A percentile compares a stretch with the other conserved stretches of the same genome.
phyloP scores from a whole-genome alignment of 2,329 filamentous ascomycete species.

The Cordyceps cicadae region DNA sequence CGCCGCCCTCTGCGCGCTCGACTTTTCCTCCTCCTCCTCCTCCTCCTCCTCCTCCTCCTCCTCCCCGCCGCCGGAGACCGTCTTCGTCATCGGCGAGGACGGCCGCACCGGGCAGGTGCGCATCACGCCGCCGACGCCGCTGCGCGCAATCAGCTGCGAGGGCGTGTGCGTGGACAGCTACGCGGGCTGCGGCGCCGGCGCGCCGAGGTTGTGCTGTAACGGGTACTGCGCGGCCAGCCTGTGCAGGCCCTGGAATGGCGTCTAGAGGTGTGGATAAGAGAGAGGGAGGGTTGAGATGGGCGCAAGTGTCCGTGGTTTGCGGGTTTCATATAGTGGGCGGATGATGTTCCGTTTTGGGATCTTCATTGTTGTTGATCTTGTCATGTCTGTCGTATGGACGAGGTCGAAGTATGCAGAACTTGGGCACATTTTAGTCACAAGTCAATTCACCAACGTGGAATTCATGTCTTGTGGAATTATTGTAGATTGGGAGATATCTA shows the following conservation, averaged over 20 bases:
- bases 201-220: constrained; percentile 33
- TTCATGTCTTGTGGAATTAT: too few relatives aligned
- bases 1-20: constrained; percentile 34
- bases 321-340: too few relatives aligned
- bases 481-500: background rate
- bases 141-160: constrained; percentile 34
- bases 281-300: background rate
- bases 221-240: constrained; percentile 34
- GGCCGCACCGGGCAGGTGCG: constrained; percentile 31
- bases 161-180: constrained; percentile 35
- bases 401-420: too few relatives aligned
- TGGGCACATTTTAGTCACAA: too few relatives aligned
- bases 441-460: background rate
- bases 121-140: constrained; percentile 36
- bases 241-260: constrained; percentile 30
- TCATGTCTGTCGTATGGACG: too few relatives aligned
- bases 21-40: constrained; percentile 12
- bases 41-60: constrained; percentile 12
- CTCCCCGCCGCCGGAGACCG: constrained; percentile 21
- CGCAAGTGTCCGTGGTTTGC: background rate
- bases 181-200: constrained; percentile 30
- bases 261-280: background rate
- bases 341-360: background rate
- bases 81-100: constrained; percentile 16
- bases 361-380: too few relatives aligned